A percentile compares a stretch with the other conserved stretches of the same genome.
These are phyloP conservation scores for Nepenthes mirabilis DNA, from an alignment of 148 eudicot genomes.

Conservation along the genomic window DNA sequence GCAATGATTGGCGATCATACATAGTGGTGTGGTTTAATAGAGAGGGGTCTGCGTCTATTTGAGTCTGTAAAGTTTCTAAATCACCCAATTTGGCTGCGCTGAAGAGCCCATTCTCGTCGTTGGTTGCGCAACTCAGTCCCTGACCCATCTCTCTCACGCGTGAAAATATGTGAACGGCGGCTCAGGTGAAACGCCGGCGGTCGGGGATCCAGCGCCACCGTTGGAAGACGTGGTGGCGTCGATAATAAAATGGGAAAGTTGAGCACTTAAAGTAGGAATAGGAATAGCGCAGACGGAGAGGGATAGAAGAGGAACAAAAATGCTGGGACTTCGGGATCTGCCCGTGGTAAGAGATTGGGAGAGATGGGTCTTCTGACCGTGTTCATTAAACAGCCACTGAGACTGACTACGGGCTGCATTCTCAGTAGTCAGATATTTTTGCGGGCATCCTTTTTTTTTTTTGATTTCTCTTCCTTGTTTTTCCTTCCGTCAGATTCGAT, in stretches of 20 bases:
- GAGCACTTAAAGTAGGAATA: neutral
- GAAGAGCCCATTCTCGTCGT: slow-evolving; percentile 37
- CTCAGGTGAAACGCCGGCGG: neutral
- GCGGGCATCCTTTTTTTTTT: too few species aligned
- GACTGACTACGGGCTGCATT: too few species aligned
- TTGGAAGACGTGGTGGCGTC: neutral
- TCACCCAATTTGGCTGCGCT: slow-evolving; percentile 59
- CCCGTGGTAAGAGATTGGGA: too few species aligned
- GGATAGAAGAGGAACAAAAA: neutral
- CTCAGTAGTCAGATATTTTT: too few species aligned
- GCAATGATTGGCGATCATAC: slow-evolving; percentile 70
- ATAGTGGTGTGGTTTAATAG: slow-evolving; percentile 35
- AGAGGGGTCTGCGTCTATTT: slow-evolving; percentile 32
- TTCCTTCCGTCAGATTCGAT: too few species aligned
- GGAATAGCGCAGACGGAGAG: neutral
- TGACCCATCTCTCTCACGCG: slow-evolving; percentile 48
- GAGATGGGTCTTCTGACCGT: too few species aligned
- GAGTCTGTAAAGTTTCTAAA: slow-evolving; percentile 24
- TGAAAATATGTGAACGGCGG: neutral
- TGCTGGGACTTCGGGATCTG: too few species aligned
- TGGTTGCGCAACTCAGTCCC: slow-evolving; percentile 46
- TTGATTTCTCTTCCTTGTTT: too few species aligned
- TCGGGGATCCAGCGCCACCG: neutral
- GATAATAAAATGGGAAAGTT: too few species aligned
- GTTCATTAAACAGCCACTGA: too few species aligned